phyloP scores from a whole-genome alignment of 148 eudicot species.

The Rhododendron henanense region DNA sequence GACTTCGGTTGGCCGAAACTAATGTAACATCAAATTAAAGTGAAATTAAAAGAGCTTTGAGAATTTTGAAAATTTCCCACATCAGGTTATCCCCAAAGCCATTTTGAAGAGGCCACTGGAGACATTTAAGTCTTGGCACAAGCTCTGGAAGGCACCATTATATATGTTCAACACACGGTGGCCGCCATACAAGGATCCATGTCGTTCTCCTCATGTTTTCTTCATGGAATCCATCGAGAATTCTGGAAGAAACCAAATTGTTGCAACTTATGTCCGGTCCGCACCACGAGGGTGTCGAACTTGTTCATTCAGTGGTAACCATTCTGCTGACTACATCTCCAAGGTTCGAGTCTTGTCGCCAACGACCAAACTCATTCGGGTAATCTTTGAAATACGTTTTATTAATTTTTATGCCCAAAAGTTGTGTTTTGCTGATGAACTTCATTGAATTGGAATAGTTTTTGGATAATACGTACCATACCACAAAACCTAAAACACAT shows the following conservation, averaged over 20 bases:
- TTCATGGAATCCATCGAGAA: conserved; percentile 14
- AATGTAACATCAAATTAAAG: not conserved
- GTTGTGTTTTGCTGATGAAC: not conserved
- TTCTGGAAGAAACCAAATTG: not conserved
- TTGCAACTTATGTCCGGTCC: conserved; percentile 16
- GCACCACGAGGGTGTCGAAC: not conserved
- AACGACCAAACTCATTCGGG: conserved; percentile 12
- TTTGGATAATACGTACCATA: too few relatives aligned
- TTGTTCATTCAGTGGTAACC: conserved; percentile 12
- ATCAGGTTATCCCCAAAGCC: conserved; percentile 13
- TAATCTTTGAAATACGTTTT: not conserved
- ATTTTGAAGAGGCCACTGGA: conserved; percentile 16
- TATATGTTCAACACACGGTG: conserved; percentile 12
- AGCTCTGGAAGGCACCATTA: not conserved
- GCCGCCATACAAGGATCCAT: not conserved
- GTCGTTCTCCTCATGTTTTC: conserved; percentile 15
- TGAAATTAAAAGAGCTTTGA: not conserved
- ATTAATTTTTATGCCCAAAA: not conserved
- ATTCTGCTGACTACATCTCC: conserved; percentile 1
- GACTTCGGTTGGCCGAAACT: too few relatives aligned
- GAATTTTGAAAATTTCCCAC: not conserved
- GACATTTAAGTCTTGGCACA: conserved; percentile 14
- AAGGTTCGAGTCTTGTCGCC: conserved; percentile 19
- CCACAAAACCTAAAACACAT: too few relatives aligned
- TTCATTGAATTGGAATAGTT: too few relatives aligned